Base-by-base conservation (phyloP, 352 stramenopile species). In the Pythium pectinolyticum region DNA sequence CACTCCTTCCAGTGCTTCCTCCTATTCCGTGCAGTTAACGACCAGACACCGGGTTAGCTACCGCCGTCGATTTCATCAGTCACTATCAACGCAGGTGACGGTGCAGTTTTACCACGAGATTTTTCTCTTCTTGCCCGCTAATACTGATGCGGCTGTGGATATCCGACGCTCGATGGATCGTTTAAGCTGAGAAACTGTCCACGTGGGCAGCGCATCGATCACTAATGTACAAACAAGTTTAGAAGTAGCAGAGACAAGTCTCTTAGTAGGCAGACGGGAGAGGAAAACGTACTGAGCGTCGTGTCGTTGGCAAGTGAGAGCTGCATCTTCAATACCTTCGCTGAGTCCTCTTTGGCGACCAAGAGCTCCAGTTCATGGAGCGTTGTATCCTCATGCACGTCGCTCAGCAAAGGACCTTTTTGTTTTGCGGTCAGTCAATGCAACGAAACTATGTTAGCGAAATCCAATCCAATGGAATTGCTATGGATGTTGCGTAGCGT, bases 41-140 rank as follows among this genome's bases (percentile, higher is more conserved):
- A 35, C 30, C 24, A 12, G 15, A 49, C 19, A 17, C 5, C 20
- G 25, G n/a, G n/a, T n/a, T n/a, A n/a, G n/a, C n/a, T n/a, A n/a
- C n/a, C n/a, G n/a, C n/a, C n/a, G n/a, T n/a, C n/a, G n/a, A n/a
- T n/a, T n/a, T n/a, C n/a, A n/a, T n/a, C n/a, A n/a, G n/a, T n/a
- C n/a, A n/a, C n/a, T n/a, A n/a, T n/a, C n/a, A n/a, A n/a, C n/a
- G n/a, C n/a, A n/a, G n/a, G n/a, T n/a, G n/a, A n/a, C n/a, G n/a
- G n/a, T n/a, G n/a, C n/a, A n/a, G n/a, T n/a, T n/a, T 17, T 35
- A 67, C 60, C 60, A 67, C 12, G 43, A 67, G 20, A 60, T 55
- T 6, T 34, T 37, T 22, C 20, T 20, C 15, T 31, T 12, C 10
- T 22, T 31, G 25, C 47, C 37, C 28, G 39, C 19, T 20, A 3